A percentile compares a stretch with the other conserved stretches of the same genome.
These are phyloP conservation scores for Eucalyptus leucophloia DNA, from an alignment of 345 rosid species.

Conservation along the genomic window DNA sequence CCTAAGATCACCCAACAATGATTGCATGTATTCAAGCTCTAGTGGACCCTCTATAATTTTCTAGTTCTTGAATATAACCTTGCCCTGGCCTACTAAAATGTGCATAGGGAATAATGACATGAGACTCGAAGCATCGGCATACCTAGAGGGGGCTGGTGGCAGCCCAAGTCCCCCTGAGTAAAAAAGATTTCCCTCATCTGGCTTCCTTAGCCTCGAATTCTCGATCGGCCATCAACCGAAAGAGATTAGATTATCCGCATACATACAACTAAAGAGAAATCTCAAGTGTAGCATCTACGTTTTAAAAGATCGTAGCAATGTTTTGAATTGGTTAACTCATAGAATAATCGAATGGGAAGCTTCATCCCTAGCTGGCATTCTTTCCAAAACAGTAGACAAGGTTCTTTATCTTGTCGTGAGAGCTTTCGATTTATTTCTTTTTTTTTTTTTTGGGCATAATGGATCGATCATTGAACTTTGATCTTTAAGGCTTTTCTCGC, in stretches of 20 bases:
- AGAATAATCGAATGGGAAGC: not conserved
- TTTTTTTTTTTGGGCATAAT: not conserved
- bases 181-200: not conserved
- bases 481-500: not conserved
- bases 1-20: too few relatives aligned
- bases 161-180: not conserved
- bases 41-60: not conserved
- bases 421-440: not conserved
- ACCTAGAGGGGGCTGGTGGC: not conserved
- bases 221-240: not conserved
- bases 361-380: not conserved
- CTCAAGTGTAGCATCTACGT: not conserved
- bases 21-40: not conserved
- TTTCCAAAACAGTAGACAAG: not conserved
- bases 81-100: not conserved
- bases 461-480: not conserved
- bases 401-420: not conserved
- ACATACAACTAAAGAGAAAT: not conserved
- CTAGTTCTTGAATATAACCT: not conserved
- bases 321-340: not conserved
- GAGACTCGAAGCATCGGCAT: not conserved
- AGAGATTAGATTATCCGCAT: not conserved
- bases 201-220: not conserved
- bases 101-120: too few relatives aligned
- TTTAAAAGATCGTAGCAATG: too few relatives aligned